Base-by-base conservation (phyloP, 768 basidiomycete genomes). In the Phlebiopsis flavidoalba region DNA sequence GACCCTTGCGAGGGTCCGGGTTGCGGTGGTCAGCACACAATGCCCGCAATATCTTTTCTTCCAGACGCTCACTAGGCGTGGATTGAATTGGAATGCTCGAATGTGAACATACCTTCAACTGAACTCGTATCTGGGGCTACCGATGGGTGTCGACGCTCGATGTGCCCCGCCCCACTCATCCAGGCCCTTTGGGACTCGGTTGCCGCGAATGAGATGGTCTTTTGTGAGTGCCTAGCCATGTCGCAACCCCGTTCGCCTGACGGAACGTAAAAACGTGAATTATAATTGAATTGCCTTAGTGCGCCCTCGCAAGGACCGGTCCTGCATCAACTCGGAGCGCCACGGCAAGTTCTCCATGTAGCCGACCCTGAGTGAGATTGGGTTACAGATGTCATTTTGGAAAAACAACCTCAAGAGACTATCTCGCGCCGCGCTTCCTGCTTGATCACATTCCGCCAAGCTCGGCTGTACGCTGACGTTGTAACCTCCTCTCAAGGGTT, bases 331-430 rank as follows among this genome's bases (percentile, higher is more conserved):
- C 17, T 37, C 57, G 57, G 57, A 46, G 57, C 57, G 57, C 56
- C 57, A 57, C 60, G 57, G 57, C 15, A 12, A 58, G 19, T 33
- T 17, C 33, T 46, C 57, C 36, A 61, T 47, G 53, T 21, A 33
- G 50, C 53, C 37, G 54, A 49, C 60, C 47, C 55, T 48, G 53
- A 33, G 21, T 11, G 45, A 54, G 61, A 62, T 62, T 58, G 35
- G 43, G 61, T 62, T 62, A 21, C 35, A 31, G 26, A 31, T n/a
- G 31, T 57, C 43, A 31, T n/a, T 59, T 62, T 58, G 50, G 57
- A 49, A 51, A 53, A 58, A 59, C 61, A 62, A 59, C 57, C 61
- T 59, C 51, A 52, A 50, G 61, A 58, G 61, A 54, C 53, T 35
- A 56, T 61, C 51, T 61, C 60, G 31, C 33, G 52, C 36, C 60